phyloP scores from a whole-genome alignment of 257 asterid species.

The Nyctanthes arbortristis region DNA sequence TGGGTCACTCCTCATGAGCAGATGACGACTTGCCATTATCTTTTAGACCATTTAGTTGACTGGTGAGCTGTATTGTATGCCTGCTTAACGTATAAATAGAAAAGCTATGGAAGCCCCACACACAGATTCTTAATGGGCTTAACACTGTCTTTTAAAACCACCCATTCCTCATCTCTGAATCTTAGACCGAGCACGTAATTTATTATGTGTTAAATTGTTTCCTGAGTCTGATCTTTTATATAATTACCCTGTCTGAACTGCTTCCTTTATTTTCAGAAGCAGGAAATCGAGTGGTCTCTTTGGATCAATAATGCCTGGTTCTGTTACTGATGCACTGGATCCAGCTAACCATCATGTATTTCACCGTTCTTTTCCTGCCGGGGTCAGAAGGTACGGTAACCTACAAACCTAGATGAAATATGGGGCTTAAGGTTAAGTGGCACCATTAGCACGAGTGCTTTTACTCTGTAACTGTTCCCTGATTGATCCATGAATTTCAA shows the following conservation, averaged over 20 bases:
- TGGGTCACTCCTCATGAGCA: neutral
- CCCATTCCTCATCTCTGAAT: too few species aligned
- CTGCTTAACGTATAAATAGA: neutral
- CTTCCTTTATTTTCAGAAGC: constrained; percentile 41
- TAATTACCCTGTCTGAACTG: constrained; percentile 7
- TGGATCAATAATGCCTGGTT: constrained; percentile 78
- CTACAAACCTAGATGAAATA: constrained; percentile 16
- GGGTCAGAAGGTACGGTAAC: constrained; percentile 64
- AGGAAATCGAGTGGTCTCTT: constrained; percentile 66
- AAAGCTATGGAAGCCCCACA: neutral
- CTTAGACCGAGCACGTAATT: constrained; percentile 1
- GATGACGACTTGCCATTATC: neutral
- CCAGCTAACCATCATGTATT: constrained; percentile 79
- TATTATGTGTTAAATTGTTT: constrained; percentile 17
- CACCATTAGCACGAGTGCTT: neutral
- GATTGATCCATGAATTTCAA: neutral
- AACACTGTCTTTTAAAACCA: too few species aligned
- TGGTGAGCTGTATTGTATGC: neutral
- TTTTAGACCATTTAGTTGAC: neutral
- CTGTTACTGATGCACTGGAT: constrained; percentile 73
- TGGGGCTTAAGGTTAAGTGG: neutral
- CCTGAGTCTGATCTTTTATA: neutral
- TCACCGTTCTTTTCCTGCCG: constrained; percentile 79
- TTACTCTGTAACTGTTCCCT: neutral
- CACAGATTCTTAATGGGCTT: neutral